Base-by-base conservation (phyloP, 225 moss, liverwort and hornwort species). In the Pseudoscleropodium purum region DNA sequence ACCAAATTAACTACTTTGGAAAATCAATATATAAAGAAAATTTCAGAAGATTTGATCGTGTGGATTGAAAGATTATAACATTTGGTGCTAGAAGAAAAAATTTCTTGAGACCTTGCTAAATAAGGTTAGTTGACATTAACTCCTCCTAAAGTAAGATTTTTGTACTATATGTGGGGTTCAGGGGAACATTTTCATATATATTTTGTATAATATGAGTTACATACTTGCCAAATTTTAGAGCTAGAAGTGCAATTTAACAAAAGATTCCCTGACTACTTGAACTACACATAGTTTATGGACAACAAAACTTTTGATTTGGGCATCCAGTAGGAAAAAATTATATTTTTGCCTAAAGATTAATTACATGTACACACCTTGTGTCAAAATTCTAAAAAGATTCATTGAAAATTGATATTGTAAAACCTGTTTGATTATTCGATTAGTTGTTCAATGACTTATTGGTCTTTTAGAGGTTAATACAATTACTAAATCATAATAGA, bases 11-110 rank as follows among this genome's bases (percentile, higher is more conserved):
- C 54, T 54, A 15, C 6, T 3, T 4, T 49, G 1, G 19, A 0
- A 76, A 47, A 47, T 47, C 47, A 47, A 51, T 33, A 8, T 31
- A 7, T 13, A 2, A 5, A 11, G 1, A 7, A 31, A 31, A 4
- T 11, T 31, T 49, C 0, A 34, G 0, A 51, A 76, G 5, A 2
- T 34, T 76, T 3, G 2, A 13, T 0, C 2, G 0, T 0, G 0
- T 34, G 6, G 51, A 76, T 49, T 51, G 34, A 33, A 51, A 51
- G 13, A 76, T 21, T 13, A 18, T 21, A 51, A 3, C 2, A 1
- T 76, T 33, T 51, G 7, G 33, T 13, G 20, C 13, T 51, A 12
- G 20, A 30, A 75, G 1, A 19, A 75, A 18, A 1, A 2, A 2
- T 12, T 7, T 19, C 8, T 57, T 33, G 0, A 30, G 2, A 30